Evolutionary conservation across 129 eudicot species (phyloP).

Genomic region (Escallonia herrerae): DNA sequence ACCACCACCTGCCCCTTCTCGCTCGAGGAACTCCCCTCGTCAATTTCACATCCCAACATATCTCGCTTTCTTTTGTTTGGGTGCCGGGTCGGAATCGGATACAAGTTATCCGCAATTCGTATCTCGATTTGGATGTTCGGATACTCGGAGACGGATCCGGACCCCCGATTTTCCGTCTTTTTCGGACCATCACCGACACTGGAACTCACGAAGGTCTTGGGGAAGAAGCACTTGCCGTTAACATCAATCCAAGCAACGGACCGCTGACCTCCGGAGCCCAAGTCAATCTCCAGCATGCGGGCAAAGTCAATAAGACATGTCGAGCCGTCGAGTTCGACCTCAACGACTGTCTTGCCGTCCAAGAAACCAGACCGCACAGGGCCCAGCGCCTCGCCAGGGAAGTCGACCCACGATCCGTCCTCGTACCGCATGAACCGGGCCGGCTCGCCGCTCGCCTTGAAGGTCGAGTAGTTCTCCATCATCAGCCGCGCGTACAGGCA

Average conservation of each 20-base stretch:
- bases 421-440: constrained; percentile 24
- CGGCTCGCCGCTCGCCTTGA: constrained; percentile 30
- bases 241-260: constrained; percentile 53
- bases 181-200: neutral
- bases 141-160: neutral
- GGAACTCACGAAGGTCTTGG: constrained; percentile 21
- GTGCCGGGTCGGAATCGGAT: neutral
- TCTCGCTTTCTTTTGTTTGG: constrained; percentile 22
- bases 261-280: constrained; percentile 12
- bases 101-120: constrained; percentile 2
- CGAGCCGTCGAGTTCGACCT: constrained; percentile 16
- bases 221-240: constrained; percentile 28
- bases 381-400: neutral
- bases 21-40: constrained; percentile 17
- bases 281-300: constrained; percentile 34
- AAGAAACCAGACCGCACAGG: constrained; percentile 9
- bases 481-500: constrained; percentile 1
- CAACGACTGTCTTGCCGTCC: constrained; percentile 18
- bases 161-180: neutral
- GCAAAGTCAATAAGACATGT: constrained; percentile 28
- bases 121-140: constrained; percentile 25
- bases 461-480: constrained; percentile 28
- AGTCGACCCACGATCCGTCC: constrained; percentile 30
- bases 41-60: neutral
- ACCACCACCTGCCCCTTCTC: constrained; percentile 2